Base-by-base conservation (phyloP, 371 early-diverging fungal species). In the Syncephalis plumigaleata region DNA sequence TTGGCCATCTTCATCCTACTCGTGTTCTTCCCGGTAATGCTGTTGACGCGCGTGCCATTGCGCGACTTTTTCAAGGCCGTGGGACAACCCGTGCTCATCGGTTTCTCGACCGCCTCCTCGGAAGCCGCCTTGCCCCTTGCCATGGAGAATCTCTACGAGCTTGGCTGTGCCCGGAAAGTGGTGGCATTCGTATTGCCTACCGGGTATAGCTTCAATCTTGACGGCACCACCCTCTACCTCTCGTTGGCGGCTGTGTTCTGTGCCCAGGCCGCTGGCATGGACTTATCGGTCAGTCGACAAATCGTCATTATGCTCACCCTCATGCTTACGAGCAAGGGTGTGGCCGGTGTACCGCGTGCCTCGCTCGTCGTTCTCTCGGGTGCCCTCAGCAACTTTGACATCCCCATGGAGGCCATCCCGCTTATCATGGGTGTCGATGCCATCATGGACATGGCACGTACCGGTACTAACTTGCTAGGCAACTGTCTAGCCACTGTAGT, bases 51-150 rank as follows among this genome's bases (percentile, higher is more conserved):
- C 9, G 54, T 84, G 18, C 75, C 79, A 2, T 50, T 81, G 18
- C 31, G 62, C 23, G 68, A 68, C 3, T 81, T 79, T 58, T 47
- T 64, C 48, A 55, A 56, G 16, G 64, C 72, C 11, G 65, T 80
- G 23, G 60, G 58, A 13, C 68, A 75, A 46, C 84, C 87, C 20
- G 70, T 77, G 59, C 45, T 83, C 37, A 72, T 87, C 55, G 84
- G 85, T n/a, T 87, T 83, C 55, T 74, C 81, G 48, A 81, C 85
- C n/a, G 82, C 87, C 15, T 81, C 82, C 9, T 81, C 81, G 45
- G 87, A 87, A 58, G 78, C 85, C 17, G 84, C 83, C 4, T 61
- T 87, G 9, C 81, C 81, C 13, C 65, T 68, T 40, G 87, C 82
- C 17, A 73, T 87, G 66, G 77, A 81, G 56, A 66, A 65, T 47